Conservation (phyloP, 768 basidiomycete species). For the Antrodiella citrinella region DNA sequence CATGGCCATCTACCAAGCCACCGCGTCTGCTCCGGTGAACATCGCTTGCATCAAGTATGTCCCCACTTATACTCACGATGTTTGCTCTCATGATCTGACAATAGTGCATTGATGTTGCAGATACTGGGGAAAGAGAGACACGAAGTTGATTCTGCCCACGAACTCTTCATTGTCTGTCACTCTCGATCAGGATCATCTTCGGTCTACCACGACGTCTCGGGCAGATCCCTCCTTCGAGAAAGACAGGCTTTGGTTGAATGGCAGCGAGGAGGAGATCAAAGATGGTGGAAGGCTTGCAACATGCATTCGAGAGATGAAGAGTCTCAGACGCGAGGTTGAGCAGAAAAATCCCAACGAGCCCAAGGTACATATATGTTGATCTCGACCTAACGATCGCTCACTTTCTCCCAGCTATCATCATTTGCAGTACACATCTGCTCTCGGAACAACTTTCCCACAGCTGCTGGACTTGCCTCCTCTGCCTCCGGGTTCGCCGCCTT, state of each 20-base stretch:
- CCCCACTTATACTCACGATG: background rate
- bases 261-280: constrained; percentile 85
- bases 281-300: constrained; percentile 67
- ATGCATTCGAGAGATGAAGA: constrained; percentile 84
- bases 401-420: constrained; percentile 46
- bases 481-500: constrained; percentile 97
- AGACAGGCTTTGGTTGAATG: constrained; percentile 93
- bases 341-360: constrained; percentile 53
- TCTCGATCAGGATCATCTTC: constrained; percentile 90
- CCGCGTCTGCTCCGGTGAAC: constrained; percentile 90
- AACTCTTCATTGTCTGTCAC: constrained; percentile 99
- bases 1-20: constrained; percentile 74
- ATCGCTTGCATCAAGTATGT: constrained; percentile 95
- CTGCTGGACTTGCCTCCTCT: constrained; percentile 94
- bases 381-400: constrained; percentile 5
- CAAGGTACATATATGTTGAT: constrained; percentile 40
- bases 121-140: constrained; percentile 99
- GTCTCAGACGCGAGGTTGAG: constrained; percentile 68
- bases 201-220: constrained; percentile 88
- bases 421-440: constrained; percentile 85
- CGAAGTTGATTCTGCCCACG: constrained; percentile 89
- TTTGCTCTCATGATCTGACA: background rate
- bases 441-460: constrained; percentile 98
- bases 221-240: constrained; percentile 64
- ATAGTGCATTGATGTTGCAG: constrained; percentile 40